These are phyloP conservation scores for Naegleria lovaniensis DNA, from an alignment of 208 protist genomes.

Conservation along the genomic window DNA sequence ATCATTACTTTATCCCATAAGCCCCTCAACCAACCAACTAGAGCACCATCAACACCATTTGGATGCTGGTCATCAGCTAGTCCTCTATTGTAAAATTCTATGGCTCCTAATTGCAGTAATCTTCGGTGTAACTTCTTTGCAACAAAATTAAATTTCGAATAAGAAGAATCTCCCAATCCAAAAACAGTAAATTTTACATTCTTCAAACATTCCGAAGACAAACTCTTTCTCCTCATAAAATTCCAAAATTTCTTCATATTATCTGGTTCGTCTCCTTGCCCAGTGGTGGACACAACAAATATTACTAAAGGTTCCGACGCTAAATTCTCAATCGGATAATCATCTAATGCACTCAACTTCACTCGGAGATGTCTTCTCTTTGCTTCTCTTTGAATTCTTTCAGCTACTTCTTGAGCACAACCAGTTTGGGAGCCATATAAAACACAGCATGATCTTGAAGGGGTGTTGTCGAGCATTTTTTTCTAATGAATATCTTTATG, in stretches of 20 bases:
- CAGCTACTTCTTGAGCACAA: neutral
- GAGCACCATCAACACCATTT: slow-evolving; percentile 4
- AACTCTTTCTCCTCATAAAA: neutral
- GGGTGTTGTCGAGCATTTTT: neutral
- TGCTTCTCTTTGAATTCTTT: slow-evolving; percentile 17
- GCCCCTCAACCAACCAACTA: neutral
- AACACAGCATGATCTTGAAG: neutral
- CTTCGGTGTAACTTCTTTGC: slow-evolving; percentile 81
- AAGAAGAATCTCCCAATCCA: slow-evolving; percentile 74
- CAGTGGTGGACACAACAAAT: slow-evolving; percentile 20
- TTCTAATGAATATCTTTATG: neutral
- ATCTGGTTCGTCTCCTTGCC: slow-evolving; percentile 26
- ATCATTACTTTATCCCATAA: neutral
- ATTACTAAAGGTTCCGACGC: neutral
- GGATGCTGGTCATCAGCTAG: slow-evolving; percentile 73
- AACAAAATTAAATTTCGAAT: slow-evolving; percentile 80
- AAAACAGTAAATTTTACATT: slow-evolving; percentile 72
- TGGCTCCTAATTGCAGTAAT: slow-evolving; percentile 60
- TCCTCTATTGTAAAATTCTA: slow-evolving; percentile 38
- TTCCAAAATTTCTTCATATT: slow-evolving; percentile 29
- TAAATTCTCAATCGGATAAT: neutral
- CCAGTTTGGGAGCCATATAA: slow-evolving; percentile 21
- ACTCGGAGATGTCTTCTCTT: neutral
- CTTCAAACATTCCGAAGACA: slow-evolving; percentile 38
- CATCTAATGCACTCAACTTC: neutral